Evolutionary conservation across 2,329 filamentous ascomycete species (phyloP).

Genomic region (Cladophialophora psammophila): DNA sequence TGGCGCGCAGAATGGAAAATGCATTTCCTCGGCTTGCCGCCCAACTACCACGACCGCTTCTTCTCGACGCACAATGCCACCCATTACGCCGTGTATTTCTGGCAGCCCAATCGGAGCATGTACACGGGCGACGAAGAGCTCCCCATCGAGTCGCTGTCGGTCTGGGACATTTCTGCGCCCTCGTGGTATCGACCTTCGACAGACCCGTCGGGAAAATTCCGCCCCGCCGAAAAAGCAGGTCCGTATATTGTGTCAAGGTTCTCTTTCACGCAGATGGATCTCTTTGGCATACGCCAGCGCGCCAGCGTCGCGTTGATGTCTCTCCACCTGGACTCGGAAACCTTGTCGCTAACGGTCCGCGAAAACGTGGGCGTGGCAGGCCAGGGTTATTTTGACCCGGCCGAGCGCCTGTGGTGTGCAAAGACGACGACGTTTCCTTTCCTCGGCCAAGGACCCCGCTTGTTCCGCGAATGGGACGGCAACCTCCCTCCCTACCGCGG

Average conservation of each 20-base stretch:
- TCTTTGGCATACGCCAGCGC: slow-evolving; percentile 62
- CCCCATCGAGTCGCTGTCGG: slow-evolving; percentile 63
- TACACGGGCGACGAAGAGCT: slow-evolving; percentile 62
- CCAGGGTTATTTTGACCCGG: slow-evolving; percentile 54
- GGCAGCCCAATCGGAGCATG: slow-evolving; percentile 65
- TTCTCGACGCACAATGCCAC: slow-evolving; percentile 66
- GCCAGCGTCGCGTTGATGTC: slow-evolving; percentile 59
- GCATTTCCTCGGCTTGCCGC: slow-evolving; percentile 63
- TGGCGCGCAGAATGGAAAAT: slow-evolving; percentile 69
- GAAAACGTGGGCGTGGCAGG: slow-evolving; percentile 62
- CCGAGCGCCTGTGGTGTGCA: slow-evolving; percentile 54
- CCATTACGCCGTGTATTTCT: slow-evolving; percentile 69
- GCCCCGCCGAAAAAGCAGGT: slow-evolving; percentile 46
- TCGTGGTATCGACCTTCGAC: slow-evolving; percentile 60
- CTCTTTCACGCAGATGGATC: slow-evolving; percentile 60
- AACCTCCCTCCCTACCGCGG: slow-evolving; percentile 56
- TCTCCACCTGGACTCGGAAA: slow-evolving; percentile 60
- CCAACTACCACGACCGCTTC: slow-evolving; percentile 66
- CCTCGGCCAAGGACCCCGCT: slow-evolving; percentile 57
- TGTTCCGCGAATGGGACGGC: slow-evolving; percentile 55
- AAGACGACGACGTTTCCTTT: slow-evolving; percentile 64
- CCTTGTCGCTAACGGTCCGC: slow-evolving; percentile 59
- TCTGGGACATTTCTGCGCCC: slow-evolving; percentile 66
- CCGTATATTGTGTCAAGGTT: slow-evolving; percentile 60
- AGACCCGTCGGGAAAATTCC: slow-evolving; percentile 54